Conservation (phyloP, 345 rosid species). For the Barbarea vulgaris region DNA sequence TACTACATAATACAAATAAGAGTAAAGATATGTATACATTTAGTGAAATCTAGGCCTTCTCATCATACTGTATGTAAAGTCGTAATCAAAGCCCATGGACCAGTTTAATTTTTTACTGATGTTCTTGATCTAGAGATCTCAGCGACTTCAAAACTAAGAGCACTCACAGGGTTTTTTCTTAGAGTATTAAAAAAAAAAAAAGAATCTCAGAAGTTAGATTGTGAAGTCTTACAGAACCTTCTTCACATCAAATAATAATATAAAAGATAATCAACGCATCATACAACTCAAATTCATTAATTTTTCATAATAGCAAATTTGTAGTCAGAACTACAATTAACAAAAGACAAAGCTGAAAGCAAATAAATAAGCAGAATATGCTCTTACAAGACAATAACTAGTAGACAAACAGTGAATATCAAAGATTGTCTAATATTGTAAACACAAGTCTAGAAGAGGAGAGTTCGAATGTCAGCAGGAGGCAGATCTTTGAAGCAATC, state of each 20-base stretch:
- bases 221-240: neutral
- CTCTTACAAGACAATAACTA: neutral
- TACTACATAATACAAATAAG: no score
- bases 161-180: no score
- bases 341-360: neutral
- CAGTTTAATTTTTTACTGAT: no score
- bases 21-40: no score
- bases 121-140: no score
- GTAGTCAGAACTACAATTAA: neutral
- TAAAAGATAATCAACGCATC: neutral
- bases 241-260: neutral
- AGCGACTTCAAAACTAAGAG: no score
- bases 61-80: no score
- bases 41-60: no score
- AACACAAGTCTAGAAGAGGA: neutral
- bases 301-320: neutral
- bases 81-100: no score
- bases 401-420: neutral
- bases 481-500: neutral
- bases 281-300: neutral
- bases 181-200: no score
- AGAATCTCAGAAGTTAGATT: no score
- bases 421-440: neutral
- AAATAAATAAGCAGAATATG: neutral
- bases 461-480: neutral